Evolutionary conservation across 108 stramenopile genomes (phyloP).

Genomic region (Schizochytrium sp.): DNA sequence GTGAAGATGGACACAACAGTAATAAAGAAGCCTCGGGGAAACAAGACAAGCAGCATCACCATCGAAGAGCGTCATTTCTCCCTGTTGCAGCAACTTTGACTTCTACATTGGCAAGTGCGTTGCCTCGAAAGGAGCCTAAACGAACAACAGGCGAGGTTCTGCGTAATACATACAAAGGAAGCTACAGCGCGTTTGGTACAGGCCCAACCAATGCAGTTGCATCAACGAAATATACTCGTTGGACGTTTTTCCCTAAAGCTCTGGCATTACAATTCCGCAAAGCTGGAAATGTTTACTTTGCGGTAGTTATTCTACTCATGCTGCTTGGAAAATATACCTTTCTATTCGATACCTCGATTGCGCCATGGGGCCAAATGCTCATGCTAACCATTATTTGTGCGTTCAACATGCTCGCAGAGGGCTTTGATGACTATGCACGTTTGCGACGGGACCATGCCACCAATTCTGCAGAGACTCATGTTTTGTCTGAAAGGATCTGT

Average conservation of each 20-base stretch:
- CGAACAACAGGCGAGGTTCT: too few relatives aligned
- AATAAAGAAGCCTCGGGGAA: too few relatives aligned
- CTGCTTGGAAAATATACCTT: conserved; percentile 87
- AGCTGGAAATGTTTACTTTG: conserved; percentile 94
- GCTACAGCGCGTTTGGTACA: not conserved
- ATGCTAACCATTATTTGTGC: conserved; percentile 87
- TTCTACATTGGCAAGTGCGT: too few relatives aligned
- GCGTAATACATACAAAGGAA: too few relatives aligned
- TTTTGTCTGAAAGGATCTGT: not conserved
- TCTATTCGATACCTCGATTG: conserved; percentile 84
- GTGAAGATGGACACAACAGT: too few relatives aligned
- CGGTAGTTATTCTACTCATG: conserved; percentile 93
- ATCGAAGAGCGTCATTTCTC: too few relatives aligned
- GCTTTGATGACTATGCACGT: conserved; percentile 86
- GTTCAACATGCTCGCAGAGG: conserved; percentile 91
- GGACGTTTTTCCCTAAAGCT: not conserved
- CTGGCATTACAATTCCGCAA: conserved; percentile 27
- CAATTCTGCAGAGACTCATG: conserved; percentile 67
- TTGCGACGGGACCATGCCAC: conserved; percentile 85
- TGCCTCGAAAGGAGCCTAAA: too few relatives aligned
- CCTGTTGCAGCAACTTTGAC: too few relatives aligned
- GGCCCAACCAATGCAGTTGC: conserved; percentile 25
- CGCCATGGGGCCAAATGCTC: conserved; percentile 91
- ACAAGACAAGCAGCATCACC: too few relatives aligned
- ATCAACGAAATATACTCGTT: conserved; percentile 18